Conservation (phyloP, 306 rosid species). For the Rosa lucieae region DNA sequence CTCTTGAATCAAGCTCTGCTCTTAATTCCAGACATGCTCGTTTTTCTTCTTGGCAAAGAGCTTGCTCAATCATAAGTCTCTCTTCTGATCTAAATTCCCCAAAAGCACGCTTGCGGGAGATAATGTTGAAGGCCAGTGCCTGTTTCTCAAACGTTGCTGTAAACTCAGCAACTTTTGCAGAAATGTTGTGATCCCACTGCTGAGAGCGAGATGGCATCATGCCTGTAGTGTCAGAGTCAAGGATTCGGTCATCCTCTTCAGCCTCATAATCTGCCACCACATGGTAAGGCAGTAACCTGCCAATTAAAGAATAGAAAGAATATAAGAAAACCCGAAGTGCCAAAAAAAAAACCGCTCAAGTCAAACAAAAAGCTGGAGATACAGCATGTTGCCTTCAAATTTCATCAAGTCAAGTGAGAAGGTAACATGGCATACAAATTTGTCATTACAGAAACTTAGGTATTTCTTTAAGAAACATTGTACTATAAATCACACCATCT, state of each 20-base stretch:
- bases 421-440: slow-evolving; percentile 3
- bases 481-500: background rate
- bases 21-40: slow-evolving; percentile 62
- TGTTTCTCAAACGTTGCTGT: slow-evolving; percentile 96
- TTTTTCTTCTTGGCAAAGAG: slow-evolving; percentile 88
- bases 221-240: slow-evolving; percentile 93
- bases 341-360: background rate
- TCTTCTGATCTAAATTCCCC: slow-evolving; percentile 98
- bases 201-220: slow-evolving; percentile 90
- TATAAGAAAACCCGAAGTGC: background rate
- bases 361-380: background rate
- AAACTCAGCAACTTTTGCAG: slow-evolving; percentile 88
- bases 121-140: slow-evolving; percentile 88
- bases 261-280: slow-evolving; percentile 99
- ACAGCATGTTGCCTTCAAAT: background rate
- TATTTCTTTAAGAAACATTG: too few species aligned
- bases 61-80: slow-evolving; percentile 94
- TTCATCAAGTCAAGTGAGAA: background rate
- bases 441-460: background rate
- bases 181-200: slow-evolving; percentile 95
- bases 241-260: slow-evolving; percentile 96
- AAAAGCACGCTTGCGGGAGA: slow-evolving; percentile 65
- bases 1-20: slow-evolving; percentile 81
- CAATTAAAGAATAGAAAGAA: background rate
- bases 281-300: slow-evolving; percentile 89